These are phyloP conservation scores for Cudoniella acicularis DNA, from an alignment of 495 filamentous ascomycete genomes.

Conservation along the genomic window DNA sequence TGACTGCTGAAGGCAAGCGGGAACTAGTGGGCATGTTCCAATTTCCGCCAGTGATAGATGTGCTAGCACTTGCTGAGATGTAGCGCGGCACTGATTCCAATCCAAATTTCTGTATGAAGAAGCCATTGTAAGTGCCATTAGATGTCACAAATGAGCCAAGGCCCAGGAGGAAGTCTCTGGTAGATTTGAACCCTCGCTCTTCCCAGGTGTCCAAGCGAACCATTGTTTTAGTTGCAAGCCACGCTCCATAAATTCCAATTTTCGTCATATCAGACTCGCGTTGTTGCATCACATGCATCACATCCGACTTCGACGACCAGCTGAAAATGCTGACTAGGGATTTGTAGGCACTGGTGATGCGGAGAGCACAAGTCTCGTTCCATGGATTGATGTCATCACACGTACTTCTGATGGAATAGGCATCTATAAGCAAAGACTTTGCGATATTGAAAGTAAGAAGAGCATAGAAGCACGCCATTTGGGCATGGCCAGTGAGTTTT, in stretches of 20 bases:
- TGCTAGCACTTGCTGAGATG: too few relatives aligned
- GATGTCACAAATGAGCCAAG: slow-evolving; percentile 10
- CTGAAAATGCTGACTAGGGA: slow-evolving; percentile 16
- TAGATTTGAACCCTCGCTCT: slow-evolving; percentile 12
- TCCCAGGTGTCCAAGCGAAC: slow-evolving; percentile 9
- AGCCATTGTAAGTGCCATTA: slow-evolving; percentile 17
- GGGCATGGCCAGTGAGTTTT: slow-evolving; percentile 13
- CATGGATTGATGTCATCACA: slow-evolving; percentile 13
- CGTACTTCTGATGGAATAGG: slow-evolving; percentile 11
- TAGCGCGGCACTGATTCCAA: neutral
- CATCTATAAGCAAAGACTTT: slow-evolving; percentile 20
- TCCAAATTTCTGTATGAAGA: slow-evolving; percentile 18
- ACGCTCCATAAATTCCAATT: neutral
- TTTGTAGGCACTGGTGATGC: slow-evolving; percentile 21
- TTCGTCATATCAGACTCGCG: neutral
- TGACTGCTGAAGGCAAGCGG: too few relatives aligned
- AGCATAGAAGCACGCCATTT: slow-evolving; percentile 18
- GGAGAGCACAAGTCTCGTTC: slow-evolving; percentile 3
- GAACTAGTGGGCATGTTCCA: neutral
- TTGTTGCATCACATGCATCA: slow-evolving; percentile 13
- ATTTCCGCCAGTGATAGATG: too few relatives aligned
- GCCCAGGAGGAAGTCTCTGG: slow-evolving; percentile 19
- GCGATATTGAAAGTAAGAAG: slow-evolving; percentile 14
- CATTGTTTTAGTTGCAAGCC: slow-evolving; percentile 1
- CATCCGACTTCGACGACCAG: slow-evolving; percentile 18